Evolutionary conservation across 2,329 filamentous ascomycete species (phyloP).

Genomic region (Zymoseptoria crescenta): DNA sequence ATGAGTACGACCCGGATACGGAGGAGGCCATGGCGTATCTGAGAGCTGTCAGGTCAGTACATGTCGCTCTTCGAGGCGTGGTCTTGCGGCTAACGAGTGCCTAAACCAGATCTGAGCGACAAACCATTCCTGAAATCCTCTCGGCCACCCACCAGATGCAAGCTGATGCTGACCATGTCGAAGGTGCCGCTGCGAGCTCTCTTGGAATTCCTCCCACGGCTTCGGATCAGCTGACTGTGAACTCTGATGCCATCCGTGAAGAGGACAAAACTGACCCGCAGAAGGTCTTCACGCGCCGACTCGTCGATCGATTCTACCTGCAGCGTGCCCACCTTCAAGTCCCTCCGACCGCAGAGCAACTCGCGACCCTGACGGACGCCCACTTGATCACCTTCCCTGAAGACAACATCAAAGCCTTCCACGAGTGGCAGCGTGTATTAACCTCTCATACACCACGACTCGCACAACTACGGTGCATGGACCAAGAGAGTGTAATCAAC

Average conservation of each 20-base stretch:
- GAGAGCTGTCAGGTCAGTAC: slow-evolving; percentile 21
- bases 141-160: slow-evolving; percentile 12
- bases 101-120: slow-evolving; percentile 18
- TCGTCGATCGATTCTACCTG: slow-evolving; percentile 57
- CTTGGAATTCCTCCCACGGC: background rate
- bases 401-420: slow-evolving; percentile 46
- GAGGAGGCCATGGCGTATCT: slow-evolving; percentile 30
- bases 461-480: slow-evolving; percentile 46
- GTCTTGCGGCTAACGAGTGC: background rate
- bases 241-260: background rate
- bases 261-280: slow-evolving; percentile 40
- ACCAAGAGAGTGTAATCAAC: slow-evolving; percentile 57
- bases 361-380: slow-evolving; percentile 46
- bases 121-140: slow-evolving; percentile 21
- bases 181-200: background rate
- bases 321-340: slow-evolving; percentile 56
- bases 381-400: slow-evolving; percentile 47
- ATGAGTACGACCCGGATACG: slow-evolving; percentile 18
- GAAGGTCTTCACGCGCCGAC: slow-evolving; percentile 58
- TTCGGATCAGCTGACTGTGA: background rate
- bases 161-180: slow-evolving; percentile 20
- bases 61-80: background rate
- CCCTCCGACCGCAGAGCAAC: slow-evolving; percentile 45
- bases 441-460: slow-evolving; percentile 39
- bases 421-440: slow-evolving; percentile 47